Evolutionary conservation across 2,329 filamentous ascomycete genomes (phyloP).

Genomic region (Hypomyces perniciosus): DNA sequence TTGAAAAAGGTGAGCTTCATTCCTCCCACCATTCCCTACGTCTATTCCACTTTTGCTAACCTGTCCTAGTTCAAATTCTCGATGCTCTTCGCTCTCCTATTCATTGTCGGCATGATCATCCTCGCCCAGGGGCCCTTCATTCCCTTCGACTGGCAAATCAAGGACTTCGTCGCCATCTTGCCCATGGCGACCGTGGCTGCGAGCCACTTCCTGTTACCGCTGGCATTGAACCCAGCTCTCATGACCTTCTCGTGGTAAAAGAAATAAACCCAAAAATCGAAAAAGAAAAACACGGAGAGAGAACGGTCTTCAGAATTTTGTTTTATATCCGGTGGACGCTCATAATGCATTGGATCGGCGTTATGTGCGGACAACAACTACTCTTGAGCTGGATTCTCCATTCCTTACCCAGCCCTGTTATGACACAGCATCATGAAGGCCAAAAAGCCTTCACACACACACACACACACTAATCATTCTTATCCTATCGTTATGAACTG

Average conservation of each 20-base stretch:
- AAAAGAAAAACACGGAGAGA: not conserved
- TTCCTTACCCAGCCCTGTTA: not conserved
- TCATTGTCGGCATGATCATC: slow-evolving; percentile 57
- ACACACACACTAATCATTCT: not conserved
- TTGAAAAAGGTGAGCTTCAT: slow-evolving; percentile 62
- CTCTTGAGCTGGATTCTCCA: not conserved
- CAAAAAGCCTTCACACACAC: not conserved
- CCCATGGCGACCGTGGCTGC: slow-evolving; percentile 67
- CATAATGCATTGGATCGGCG: not conserved
- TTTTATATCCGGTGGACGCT: not conserved
- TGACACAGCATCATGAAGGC: not conserved
- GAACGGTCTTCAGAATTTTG: not conserved
- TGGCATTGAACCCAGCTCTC: slow-evolving; percentile 70
- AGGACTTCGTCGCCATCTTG: slow-evolving; percentile 67
- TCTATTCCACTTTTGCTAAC: slow-evolving; percentile 16
- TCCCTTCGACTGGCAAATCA: slow-evolving; percentile 60
- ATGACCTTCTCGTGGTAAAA: slow-evolving; percentile 72
- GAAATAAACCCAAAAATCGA: not conserved
- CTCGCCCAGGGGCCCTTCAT: slow-evolving; percentile 59
- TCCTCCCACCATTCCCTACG: slow-evolving; percentile 28
- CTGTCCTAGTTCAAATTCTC: slow-evolving; percentile 60
- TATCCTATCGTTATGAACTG: not conserved
- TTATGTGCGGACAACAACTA: not conserved
- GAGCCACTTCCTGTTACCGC: slow-evolving; percentile 64
- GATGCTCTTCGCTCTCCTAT: slow-evolving; percentile 55